Evolutionary conservation across 306 rosid species (phyloP).

Genomic region (Vigna trinervia): DNA sequence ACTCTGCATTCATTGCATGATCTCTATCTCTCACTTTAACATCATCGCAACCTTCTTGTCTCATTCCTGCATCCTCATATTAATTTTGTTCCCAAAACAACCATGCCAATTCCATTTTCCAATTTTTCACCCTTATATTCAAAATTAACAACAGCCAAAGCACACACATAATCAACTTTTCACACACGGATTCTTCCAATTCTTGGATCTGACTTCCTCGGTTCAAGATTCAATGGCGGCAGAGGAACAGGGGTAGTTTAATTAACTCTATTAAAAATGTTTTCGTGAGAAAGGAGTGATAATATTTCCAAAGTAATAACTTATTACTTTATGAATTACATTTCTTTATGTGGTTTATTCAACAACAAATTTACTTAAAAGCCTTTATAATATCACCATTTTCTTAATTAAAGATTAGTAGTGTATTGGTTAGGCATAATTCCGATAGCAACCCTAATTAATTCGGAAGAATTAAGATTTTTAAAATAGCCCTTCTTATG

Average conservation of each 20-base stretch:
- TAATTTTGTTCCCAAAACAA: neutral
- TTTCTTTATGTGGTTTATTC: neutral
- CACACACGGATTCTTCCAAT: constrained; percentile 12
- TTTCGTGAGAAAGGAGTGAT: no score
- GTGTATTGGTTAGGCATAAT: neutral
- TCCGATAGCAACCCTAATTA: neutral
- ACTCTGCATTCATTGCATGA: constrained; percentile 25
- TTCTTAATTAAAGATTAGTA: neutral
- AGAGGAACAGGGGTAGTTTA: constrained; percentile 71
- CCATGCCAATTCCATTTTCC: constrained; percentile 35
- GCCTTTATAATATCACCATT: neutral
- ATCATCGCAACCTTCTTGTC: constrained; percentile 16
- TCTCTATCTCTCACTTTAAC: neutral
- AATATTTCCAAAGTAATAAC: neutral
- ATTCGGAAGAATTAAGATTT: no score
- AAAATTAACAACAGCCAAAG: neutral
- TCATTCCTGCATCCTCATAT: neutral
- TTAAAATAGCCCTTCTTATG: no score
- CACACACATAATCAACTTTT: neutral
- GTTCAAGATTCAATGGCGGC: constrained; percentile 73
- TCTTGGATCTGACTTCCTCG: constrained; percentile 44
- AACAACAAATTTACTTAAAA: neutral
- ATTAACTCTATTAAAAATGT: no score
- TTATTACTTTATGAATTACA: neutral
- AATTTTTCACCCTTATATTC: neutral